These are phyloP conservation scores for Penicillium hordei DNA, from an alignment of 2,329 filamentous ascomycete species.

Conservation along the genomic window DNA sequence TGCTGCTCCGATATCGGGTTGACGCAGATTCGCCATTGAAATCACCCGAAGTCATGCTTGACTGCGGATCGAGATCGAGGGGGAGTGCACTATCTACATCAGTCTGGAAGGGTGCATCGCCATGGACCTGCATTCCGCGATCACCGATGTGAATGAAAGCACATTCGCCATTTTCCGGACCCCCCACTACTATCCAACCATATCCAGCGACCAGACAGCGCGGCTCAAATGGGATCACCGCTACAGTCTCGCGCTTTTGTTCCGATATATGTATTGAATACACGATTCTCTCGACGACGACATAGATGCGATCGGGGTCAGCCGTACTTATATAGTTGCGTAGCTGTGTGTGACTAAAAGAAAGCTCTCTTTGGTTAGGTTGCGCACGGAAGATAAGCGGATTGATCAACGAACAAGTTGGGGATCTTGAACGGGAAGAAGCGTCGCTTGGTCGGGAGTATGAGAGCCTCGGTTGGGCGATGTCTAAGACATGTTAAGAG, in stretches of 20 bases:
- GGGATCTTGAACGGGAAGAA: constrained; percentile 68
- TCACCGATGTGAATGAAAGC: constrained; percentile 67
- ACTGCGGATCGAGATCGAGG: constrained; percentile 45
- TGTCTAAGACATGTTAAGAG: constrained; percentile 48
- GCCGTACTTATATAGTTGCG: constrained; percentile 85
- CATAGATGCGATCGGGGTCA: constrained; percentile 76
- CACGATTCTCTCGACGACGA: constrained; percentile 74
- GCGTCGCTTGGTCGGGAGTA: constrained; percentile 60
- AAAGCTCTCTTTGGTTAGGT: constrained; percentile 8
- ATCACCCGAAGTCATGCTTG: constrained; percentile 26
- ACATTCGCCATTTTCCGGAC: constrained; percentile 80
- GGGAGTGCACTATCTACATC: constrained; percentile 61
- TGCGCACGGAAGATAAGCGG: constrained; percentile 4
- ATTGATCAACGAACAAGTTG: constrained; percentile 55
- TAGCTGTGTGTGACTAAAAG: constrained; percentile 53
- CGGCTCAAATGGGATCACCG: constrained; percentile 68
- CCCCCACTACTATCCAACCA: constrained; percentile 88
- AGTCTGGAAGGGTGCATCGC: constrained; percentile 37
- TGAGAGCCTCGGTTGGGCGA: constrained; percentile 65
- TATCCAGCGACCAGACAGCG: constrained; percentile 82
- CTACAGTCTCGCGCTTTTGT: constrained; percentile 71
- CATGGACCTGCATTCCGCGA: constrained; percentile 37
- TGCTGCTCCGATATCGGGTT: constrained; percentile 19
- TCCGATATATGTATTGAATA: constrained; percentile 68
- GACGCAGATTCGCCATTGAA: constrained; percentile 23